Percentiles rank a stretch among this genome's conserved stretches.
These are phyloP conservation scores for Kodamaea sp. DNA, from an alignment of 1,139 yeast species.

Conservation along the genomic window DNA sequence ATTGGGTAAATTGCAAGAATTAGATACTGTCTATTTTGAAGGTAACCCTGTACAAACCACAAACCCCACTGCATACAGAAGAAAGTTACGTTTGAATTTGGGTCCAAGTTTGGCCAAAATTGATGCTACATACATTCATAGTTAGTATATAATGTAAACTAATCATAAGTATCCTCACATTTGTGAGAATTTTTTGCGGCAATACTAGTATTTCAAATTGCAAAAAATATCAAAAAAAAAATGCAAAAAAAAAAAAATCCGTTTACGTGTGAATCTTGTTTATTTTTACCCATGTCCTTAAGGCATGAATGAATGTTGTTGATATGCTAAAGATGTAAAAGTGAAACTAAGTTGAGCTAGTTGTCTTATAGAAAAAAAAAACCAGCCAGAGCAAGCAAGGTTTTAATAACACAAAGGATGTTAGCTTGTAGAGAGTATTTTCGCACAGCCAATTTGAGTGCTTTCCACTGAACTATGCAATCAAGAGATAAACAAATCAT, in stretches of 20 bases:
- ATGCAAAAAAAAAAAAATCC: background rate
- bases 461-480: too few relatives aligned
- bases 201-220: background rate
- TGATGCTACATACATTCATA: conserved; percentile 74
- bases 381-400: too few relatives aligned
- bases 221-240: background rate
- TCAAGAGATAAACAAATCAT: too few relatives aligned
- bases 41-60: conserved; percentile 83
- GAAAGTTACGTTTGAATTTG: conserved; percentile 70
- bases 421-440: too few relatives aligned
- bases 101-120: conserved; percentile 78
- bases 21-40: conserved; percentile 91
- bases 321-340: too few relatives aligned
- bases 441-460: too few relatives aligned
- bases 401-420: too few relatives aligned
- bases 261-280: background rate
- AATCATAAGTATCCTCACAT: too few relatives aligned
- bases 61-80: conserved; percentile 77
- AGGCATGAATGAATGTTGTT: too few relatives aligned
- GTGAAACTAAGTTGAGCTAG: too few relatives aligned
- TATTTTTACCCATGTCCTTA: too few relatives aligned
- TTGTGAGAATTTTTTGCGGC: background rate
- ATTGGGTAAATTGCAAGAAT: conserved; percentile 55
- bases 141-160: background rate
- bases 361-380: too few relatives aligned